Base-by-base conservation (phyloP, 2,329 filamentous ascomycete genomes). In the Aureobasidium namibiae region DNA sequence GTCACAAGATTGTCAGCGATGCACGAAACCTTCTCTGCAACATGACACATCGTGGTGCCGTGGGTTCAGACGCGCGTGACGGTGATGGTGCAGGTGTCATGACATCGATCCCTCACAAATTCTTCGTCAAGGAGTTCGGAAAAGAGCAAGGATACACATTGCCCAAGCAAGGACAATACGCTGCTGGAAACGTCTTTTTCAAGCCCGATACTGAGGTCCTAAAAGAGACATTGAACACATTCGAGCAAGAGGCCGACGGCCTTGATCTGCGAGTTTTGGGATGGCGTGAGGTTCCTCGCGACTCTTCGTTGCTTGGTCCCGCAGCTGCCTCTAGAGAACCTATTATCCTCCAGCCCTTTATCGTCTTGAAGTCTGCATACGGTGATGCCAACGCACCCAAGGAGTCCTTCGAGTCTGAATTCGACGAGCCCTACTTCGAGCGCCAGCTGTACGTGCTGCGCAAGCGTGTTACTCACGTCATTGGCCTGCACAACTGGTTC, bases 1-100 rank as follows among this genome's bases (percentile, higher is more conserved):
- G 92, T 80, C 94, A 97, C 82, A 99, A 97, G 74, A 97, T 97
- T 71, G 88, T 97, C 64, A 96, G 89, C 77, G 92, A 97, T 95
- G 92, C 92, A 66, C 88, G 90, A 66, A 95, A 92, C 76, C 82
- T 99, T 63, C 86, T 99, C 64, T 99, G 94, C 82, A 97, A 99
- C 83, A 99, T 99, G 94, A 97, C 94, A 81, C 94, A 99, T 81
- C 88, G 94, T 74, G 94, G 94, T 81, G 94, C 94, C 64, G 92
- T 97, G 68, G 94, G 94, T 67, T 97, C 94, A 62, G 94, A 99
- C 80, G 91, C 91, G 71, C 88, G 94, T 80, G 94, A 99, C 73
- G 94, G 94, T 73, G 94, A 99, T 74, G 94, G 94, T 74, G 94
- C 94, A 69, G 94, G 94, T 83, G 92, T 97, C 72, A 99, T 99